Base-by-base conservation (phyloP, 2,329 filamentous ascomycete genomes). In the Hypoxylon rubiginosum region DNA sequence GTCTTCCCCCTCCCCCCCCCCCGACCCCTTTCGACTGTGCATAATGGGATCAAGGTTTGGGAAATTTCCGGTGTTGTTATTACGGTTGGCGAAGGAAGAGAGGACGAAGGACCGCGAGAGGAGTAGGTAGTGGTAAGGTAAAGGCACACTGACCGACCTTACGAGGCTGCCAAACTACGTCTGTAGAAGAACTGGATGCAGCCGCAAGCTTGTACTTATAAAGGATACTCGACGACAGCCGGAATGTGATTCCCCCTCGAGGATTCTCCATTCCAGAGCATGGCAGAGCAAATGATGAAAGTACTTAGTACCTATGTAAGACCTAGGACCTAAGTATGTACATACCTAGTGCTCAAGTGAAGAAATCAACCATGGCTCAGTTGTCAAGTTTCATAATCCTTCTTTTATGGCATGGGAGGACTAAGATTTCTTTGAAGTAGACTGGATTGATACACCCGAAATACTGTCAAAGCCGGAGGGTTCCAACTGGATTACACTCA, bases 141-240 rank as follows among this genome's bases (percentile, higher is more conserved):
- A n/a, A n/a, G n/a, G n/a, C n/a, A n/a, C n/a, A n/a, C n/a, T n/a
- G n/a, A n/a, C 11, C 34, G 34, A 15, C 11, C 34, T 36, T 36
- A 36, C 32, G 34, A 4, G 11, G 34, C 34, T 36, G 13, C 34
- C 15, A 34, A 7, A 36, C 11, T 36, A 13, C 11, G 34, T 36
- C 34, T 36, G 34, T 36, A 36, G 46, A 21, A 11, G n/a, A 26
- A 15, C 32, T 58, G 55, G 41, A 60, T 24, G 58, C 28, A 60
- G 34, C 36, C 39, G 62, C 55, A 43, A 10, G 46, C 39, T 43
- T 49, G 66, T 68, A 67, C 43, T 69, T 67, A 60, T 71, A n/a
- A 69, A 21, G 48, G 58, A 68, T 62, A 53, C 51, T 61, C 53
- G n/a, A 52, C 48, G 58, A 59, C 51, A 58, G 54, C n/a, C 17